Evolutionary conservation across 805 yeast genomes (phyloP).

Genomic region (Tetrapisispora fleetii): DNA sequence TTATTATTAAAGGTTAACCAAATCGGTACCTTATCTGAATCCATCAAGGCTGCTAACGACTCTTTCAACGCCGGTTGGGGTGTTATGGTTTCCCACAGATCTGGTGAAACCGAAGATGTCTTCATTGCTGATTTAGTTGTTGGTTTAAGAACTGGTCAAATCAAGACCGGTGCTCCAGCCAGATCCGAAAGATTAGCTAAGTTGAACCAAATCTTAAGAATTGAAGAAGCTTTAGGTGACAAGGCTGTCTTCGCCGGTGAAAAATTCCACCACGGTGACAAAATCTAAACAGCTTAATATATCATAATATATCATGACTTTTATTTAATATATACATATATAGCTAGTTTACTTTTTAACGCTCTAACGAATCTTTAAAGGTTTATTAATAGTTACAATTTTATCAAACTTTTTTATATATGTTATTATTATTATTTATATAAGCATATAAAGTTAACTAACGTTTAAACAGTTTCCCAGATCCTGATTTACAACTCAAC

Average conservation of each 20-base stretch:
- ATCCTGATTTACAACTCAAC: too few species aligned
- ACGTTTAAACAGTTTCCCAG: too few species aligned
- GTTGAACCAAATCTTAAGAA: constrained; percentile 95
- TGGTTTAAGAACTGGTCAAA: constrained; percentile 97
- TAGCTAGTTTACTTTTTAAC: constrained; percentile 6
- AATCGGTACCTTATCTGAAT: constrained; percentile 93
- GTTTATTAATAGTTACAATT: constrained; percentile 14
- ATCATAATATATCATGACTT: constrained; percentile 4
- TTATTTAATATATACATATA: constrained; percentile 3
- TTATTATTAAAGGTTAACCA: constrained; percentile 96
- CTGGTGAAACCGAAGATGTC: constrained; percentile 99
- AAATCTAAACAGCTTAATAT: constrained; percentile 25
- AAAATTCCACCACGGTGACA: constrained; percentile 59
- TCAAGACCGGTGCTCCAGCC: constrained; percentile 99
- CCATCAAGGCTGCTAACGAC: constrained; percentile 93
- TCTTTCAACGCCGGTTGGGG: constrained; percentile 97
- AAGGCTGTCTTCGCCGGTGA: constrained; percentile 94
- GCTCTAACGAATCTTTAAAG: constrained; percentile 9
- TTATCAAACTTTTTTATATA: constrained; percentile 3
- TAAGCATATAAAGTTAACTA: too few species aligned
- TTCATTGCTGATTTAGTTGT: constrained; percentile 96
- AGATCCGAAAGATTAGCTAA: constrained; percentile 99
- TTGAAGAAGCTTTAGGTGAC: constrained; percentile 97
- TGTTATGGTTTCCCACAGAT: constrained; percentile 99
- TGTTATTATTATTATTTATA: neutral